Evolutionary conservation across 2,329 filamentous ascomycete genomes (phyloP), one percentile per base, ranked within the genome.

Genomic region (Fusarium solani-melongenae): DNA sequence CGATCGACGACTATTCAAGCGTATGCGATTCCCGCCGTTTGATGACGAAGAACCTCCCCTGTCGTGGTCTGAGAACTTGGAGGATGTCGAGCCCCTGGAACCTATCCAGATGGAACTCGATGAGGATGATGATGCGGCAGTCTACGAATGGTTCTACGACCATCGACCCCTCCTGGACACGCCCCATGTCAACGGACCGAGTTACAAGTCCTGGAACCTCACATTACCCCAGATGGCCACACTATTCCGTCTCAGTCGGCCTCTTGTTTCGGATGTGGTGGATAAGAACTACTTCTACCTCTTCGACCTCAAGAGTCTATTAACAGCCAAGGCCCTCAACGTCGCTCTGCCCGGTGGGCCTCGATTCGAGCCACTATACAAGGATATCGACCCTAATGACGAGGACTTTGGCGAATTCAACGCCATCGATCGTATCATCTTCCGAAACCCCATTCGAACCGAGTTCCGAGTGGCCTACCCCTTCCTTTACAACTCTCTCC

Each of bases 361-460:
- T 70, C 92, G 96, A 33, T 99, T 99, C 73, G 96, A 99, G 83
- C 96, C 96, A 27, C 83, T 99, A 22, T 99, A 98, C 87, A 99
- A 99, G 84, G 96, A 99, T 78, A 95, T 99, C 70, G 95, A 99
- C 82, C 96, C 96, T 2, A 99, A 99, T 78, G 96, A 98, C 76
- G 96, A 99, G 82, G 96, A 99, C 80, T 99, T 99, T 83, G 96
- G 96, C 83, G 96, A 99, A 83, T 99, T 99, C 88, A 99, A 99
- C 80, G 96, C 96, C 36, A 99, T 99, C 78, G 96, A 99, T 80
- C 94, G 97, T 76, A 99, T 99, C 83, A 99, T 99, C 76, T 99
- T 99, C 88, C 93, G 96, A 74, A 92, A 93, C 55, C 95, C 96
- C 1, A 97, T 98, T 74, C 92, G 96, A 76, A 99, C 96, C 10